A percentile compares a stretch with the other conserved stretches of the same genome.
Conservation (phyloP, 2,329 filamentous ascomycete species). For the Fusarium dimerum region DNA sequence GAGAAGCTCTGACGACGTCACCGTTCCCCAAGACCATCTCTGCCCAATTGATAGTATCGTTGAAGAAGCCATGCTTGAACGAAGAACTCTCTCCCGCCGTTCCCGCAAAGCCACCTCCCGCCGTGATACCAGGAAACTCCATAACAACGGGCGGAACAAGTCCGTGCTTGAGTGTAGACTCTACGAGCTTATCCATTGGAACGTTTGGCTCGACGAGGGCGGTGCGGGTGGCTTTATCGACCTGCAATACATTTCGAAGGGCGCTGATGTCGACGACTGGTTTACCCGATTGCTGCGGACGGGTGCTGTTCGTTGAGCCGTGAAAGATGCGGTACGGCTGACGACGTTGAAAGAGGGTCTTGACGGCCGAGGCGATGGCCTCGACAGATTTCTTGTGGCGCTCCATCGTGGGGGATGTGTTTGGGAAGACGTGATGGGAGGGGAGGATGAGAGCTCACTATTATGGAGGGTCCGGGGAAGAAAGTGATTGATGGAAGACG, state of each 20-base stretch:
- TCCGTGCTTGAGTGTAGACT: conserved; percentile 53
- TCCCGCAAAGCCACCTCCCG: conserved; percentile 65
- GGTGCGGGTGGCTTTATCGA: conserved; percentile 54
- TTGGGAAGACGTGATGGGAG: too few species aligned
- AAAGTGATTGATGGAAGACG: too few species aligned
- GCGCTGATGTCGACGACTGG: conserved; percentile 67
- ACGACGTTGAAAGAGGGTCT: conserved; percentile 43
- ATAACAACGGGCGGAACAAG: conserved; percentile 67
- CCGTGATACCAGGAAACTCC: conserved; percentile 72
- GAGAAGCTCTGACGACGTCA: conserved; percentile 54
- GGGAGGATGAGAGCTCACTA: not conserved
- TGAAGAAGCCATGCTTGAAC: conserved; percentile 67
- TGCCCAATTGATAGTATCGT: conserved; percentile 59
- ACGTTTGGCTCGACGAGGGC: conserved; percentile 70
- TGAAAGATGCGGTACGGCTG: conserved; percentile 72
- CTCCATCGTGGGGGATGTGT: conserved; percentile 35
- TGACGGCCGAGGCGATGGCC: conserved; percentile 44
- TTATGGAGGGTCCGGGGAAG: not conserved
- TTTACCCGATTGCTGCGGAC: conserved; percentile 50
- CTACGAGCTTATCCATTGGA: conserved; percentile 64
- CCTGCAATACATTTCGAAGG: conserved; percentile 62
- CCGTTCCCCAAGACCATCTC: conserved; percentile 68
- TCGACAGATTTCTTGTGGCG: conserved; percentile 46
- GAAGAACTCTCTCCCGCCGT: conserved; percentile 69
- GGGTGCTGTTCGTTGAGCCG: conserved; percentile 75